phyloP scores from a whole-genome alignment of 768 basidiomycete species.

The Gloeophyllum trabeum region DNA sequence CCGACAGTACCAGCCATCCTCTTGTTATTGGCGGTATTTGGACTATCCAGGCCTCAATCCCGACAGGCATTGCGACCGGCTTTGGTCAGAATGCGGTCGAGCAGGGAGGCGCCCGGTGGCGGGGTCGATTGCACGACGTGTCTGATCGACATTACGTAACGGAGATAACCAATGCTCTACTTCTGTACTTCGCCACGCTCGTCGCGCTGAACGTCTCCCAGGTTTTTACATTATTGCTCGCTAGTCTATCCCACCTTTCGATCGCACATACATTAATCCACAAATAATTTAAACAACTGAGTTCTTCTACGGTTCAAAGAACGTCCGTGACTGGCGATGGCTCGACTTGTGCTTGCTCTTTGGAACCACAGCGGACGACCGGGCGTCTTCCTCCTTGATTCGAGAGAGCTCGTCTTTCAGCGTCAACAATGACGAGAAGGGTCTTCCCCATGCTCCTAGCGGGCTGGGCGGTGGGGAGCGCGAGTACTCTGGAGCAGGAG shows the following conservation, averaged over 20 bases:
- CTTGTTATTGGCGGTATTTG: slow-evolving; percentile 91
- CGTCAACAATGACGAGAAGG: not conserved
- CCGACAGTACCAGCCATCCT: slow-evolving; percentile 71
- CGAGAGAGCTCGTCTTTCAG: not conserved
- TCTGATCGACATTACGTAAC: too few relatives aligned
- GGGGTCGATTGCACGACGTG: not conserved
- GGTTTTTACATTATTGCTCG: too few relatives aligned
- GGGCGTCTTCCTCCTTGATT: not conserved
- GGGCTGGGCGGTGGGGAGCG: not conserved
- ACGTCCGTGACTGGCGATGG: too few relatives aligned
- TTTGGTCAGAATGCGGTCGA: too few relatives aligned
- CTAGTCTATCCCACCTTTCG: too few relatives aligned
- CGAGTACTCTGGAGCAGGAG: not conserved
- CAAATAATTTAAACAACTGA: too few relatives aligned
- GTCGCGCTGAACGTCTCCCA: too few relatives aligned
- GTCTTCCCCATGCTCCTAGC: not conserved
- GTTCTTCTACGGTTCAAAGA: too few relatives aligned
- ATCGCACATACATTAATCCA: too few relatives aligned
- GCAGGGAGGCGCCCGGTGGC: not conserved
- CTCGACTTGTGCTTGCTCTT: too few relatives aligned
- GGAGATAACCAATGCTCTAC: too few relatives aligned
- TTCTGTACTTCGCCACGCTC: too few relatives aligned
- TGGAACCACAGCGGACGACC: not conserved
- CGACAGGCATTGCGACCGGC: slow-evolving; percentile 68
- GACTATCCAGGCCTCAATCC: slow-evolving; percentile 82